Base-by-base conservation (phyloP, 1,284 basidiomycete species). In the Phylloboletellus chloephorus region DNA sequence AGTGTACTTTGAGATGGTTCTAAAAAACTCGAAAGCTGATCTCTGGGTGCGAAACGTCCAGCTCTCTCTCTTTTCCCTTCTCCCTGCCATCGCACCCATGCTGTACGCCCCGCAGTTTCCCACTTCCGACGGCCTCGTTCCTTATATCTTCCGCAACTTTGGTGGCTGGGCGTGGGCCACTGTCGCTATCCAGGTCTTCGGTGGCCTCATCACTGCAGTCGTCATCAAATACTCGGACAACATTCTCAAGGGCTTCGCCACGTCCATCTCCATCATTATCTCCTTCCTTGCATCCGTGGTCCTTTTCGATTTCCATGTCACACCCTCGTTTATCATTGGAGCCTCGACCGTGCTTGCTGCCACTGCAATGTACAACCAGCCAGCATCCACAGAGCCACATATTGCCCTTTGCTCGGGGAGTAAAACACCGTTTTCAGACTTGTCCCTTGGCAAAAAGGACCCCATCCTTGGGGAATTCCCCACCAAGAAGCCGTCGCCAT, bases 231-330 rank as follows among this genome's bases (percentile, higher is more conserved):
- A 90, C 58, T 82, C 86, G 46, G 88, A 91, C 65, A 92, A 92
- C 63, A 91, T 93, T 57, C 71, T 90, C 60, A 95, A 96, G 65
- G 91, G 94, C 19, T 98, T 98, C 57, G 95, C 95, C 7, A 97
- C 94, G 0, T 88, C 84, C 49, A 75, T 98, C 41, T 87, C 83
- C 49, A 98, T 98, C 67, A 79, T 98, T 44, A 69, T 98, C 38
- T 93, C 91, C 31, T 97, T 94, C 74, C 76, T 94, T 46, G 89
- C 92, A 3, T 90, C 86, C 30, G 89, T 97, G 48, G 78, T 78
- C 15, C 76, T 97, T 24, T 97, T 97, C 72, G 74, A 87, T 58
- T 94, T 94, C 64, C 73, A 74, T 20, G 85, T 98, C 59, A 95
- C 94, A 0, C 73, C 80, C 10, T 78, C 84, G 0, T 98, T 98